Conservation (phyloP, 2,329 filamentous ascomycete genomes). For the Xylaria sp. region DNA sequence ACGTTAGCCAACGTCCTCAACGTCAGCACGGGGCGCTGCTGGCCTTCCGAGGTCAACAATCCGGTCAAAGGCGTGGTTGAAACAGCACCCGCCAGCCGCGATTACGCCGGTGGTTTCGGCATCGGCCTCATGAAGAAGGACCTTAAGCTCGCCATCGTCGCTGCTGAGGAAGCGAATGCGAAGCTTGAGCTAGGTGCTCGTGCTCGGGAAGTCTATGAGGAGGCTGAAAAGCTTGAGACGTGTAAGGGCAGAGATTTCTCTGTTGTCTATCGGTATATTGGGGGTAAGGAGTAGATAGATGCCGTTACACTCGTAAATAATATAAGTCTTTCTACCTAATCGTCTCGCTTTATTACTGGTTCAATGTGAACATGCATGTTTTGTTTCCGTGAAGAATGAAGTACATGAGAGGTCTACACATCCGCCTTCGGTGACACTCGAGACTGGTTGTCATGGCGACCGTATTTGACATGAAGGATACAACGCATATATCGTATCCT, state of each 20-base stretch:
- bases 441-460: too few relatives aligned
- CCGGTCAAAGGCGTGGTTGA: slow-evolving; percentile 81
- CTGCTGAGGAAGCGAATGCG: slow-evolving; percentile 62
- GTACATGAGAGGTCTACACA: too few relatives aligned
- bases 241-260: slow-evolving; percentile 73
- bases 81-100: slow-evolving; percentile 66
- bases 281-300: slow-evolving; percentile 42
- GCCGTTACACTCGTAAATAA: too few relatives aligned
- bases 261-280: slow-evolving; percentile 70
- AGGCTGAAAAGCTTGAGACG: slow-evolving; percentile 54
- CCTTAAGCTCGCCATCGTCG: slow-evolving; percentile 64
- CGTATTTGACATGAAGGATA: too few relatives aligned
- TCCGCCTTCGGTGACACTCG: too few relatives aligned
- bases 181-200: slow-evolving; percentile 58
- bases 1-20: slow-evolving; percentile 84
- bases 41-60: slow-evolving; percentile 95
- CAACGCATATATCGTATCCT: too few relatives aligned
- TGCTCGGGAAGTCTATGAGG: slow-evolving; percentile 63
- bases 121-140: slow-evolving; percentile 79
- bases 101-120: slow-evolving; percentile 73
- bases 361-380: too few relatives aligned
- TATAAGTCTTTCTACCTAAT: too few relatives aligned
- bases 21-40: slow-evolving; percentile 87
- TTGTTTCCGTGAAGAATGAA: too few relatives aligned
- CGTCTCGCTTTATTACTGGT: too few relatives aligned